These are phyloP conservation scores for Apiospora marii DNA, from an alignment of 2,329 filamentous ascomycete species.

Conservation along the genomic window DNA sequence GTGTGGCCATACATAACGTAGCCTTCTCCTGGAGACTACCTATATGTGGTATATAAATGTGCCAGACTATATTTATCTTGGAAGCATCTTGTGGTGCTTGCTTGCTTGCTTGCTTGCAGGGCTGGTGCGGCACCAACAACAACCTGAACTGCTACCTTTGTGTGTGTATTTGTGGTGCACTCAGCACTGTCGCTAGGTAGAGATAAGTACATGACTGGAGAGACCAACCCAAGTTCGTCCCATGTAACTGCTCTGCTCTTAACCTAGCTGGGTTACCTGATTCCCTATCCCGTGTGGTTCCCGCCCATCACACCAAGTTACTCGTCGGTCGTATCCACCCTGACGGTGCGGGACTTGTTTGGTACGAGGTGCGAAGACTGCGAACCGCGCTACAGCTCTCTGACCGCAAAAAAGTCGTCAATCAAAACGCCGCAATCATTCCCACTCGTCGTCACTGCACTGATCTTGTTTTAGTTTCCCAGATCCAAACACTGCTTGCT, in stretches of 20 bases:
- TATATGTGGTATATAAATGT: not conserved
- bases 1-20: not conserved
- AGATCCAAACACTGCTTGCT: slow-evolving; percentile 5
- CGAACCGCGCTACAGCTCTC: slow-evolving; percentile 12
- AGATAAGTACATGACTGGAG: not conserved
- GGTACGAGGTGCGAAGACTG: not conserved
- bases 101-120: not conserved
- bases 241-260: slow-evolving; percentile 1
- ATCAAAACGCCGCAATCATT: slow-evolving; percentile 24
- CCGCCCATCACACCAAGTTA: slow-evolving; percentile 10
- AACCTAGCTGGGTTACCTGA: not conserved
- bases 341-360: slow-evolving; percentile 16
- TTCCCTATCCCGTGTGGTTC: slow-evolving; percentile 7
- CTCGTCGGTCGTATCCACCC: not conserved
- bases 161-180: not conserved
- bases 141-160: too few relatives aligned
- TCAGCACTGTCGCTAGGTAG: not conserved
- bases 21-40: not conserved
- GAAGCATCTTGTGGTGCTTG: not conserved
- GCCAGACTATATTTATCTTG: not conserved
- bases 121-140: not conserved
- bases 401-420: slow-evolving; percentile 27
- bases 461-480: slow-evolving; percentile 17
- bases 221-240: slow-evolving; percentile 9
- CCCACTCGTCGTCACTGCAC: slow-evolving; percentile 17